Conservation (phyloP, 2,329 filamentous ascomycete species). For the Colletotrichum limetticola region DNA sequence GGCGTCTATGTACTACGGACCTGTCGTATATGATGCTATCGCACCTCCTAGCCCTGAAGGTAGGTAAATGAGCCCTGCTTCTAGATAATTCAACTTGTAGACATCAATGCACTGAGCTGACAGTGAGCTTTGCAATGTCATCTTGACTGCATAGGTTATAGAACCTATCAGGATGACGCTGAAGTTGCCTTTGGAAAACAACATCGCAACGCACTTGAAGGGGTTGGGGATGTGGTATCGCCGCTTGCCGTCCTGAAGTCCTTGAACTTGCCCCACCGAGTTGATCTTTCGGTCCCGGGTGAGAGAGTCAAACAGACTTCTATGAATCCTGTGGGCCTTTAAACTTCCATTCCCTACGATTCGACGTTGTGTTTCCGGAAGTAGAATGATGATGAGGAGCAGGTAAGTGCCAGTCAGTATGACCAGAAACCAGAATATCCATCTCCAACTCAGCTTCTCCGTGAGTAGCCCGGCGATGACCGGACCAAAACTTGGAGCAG, state of each 20-base stretch:
- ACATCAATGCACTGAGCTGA: slow-evolving; percentile 31
- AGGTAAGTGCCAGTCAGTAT: slow-evolving; percentile 52
- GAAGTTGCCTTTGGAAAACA: background rate
- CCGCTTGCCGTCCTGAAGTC: no score
- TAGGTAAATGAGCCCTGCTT: slow-evolving; percentile 34
- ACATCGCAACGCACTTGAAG: background rate
- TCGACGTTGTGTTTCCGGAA: slow-evolving; percentile 56
- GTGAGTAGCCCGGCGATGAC: slow-evolving; percentile 62
- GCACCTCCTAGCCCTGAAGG: slow-evolving; percentile 22
- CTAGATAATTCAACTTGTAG: slow-evolving; percentile 34
- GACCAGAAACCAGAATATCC: slow-evolving; percentile 64
- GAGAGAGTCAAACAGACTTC: background rate
- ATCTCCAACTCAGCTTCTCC: slow-evolving; percentile 61
- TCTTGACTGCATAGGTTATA: slow-evolving; percentile 32
- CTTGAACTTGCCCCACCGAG: no score
- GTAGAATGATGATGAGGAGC: slow-evolving; percentile 50
- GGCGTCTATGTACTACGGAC: background rate
- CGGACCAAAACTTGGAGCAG: slow-evolving; percentile 52
- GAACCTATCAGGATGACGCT: slow-evolving; percentile 33
- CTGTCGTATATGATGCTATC: background rate
- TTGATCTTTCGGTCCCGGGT: background rate
- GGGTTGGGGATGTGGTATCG: background rate
- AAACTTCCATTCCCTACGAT: slow-evolving; percentile 43
- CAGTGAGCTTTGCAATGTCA: background rate
- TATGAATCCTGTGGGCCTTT: background rate